phyloP scores from a whole-genome alignment of 805 yeast genomes.

The Myxozyma mucilagina region DNA sequence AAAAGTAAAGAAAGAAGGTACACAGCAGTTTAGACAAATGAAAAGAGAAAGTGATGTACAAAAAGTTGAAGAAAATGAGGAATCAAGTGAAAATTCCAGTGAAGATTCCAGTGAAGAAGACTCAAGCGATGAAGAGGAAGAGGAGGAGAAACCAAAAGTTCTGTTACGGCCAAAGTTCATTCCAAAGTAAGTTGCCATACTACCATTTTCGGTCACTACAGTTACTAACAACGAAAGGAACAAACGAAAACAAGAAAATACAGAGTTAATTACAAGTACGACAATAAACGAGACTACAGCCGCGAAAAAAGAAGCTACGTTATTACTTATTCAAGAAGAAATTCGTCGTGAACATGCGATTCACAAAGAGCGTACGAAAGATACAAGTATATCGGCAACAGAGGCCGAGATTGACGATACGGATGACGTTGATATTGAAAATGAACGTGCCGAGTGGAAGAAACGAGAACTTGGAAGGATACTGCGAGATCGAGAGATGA shows the following conservation, averaged over 20 bases:
- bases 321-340: conserved; percentile 37
- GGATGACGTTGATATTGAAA: conserved; percentile 56
- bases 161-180: conserved; percentile 39
- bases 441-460: conserved; percentile 48
- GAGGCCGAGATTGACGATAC: conserved; percentile 56
- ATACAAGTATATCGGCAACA: conserved; percentile 35
- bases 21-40: too few relatives aligned
- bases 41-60: neutral
- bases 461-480: conserved; percentile 45
- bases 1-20: too few relatives aligned
- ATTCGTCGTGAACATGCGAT: conserved; percentile 36
- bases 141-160: conserved; percentile 33
- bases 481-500: conserved; percentile 43
- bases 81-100: neutral
- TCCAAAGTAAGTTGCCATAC: conserved; percentile 30
- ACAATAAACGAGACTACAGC: conserved; percentile 12
- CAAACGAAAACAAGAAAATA: neutral
- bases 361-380: conserved; percentile 29
- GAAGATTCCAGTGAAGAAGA: conserved; percentile 4
- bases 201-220: neutral
- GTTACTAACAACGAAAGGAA: neutral
- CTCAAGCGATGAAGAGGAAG: neutral
- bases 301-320: conserved; percentile 29
- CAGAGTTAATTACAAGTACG: conserved; percentile 24
- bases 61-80: neutral